Base-by-base conservation (phyloP, 2,329 filamentous ascomycete genomes). In the Xylaria sp. region DNA sequence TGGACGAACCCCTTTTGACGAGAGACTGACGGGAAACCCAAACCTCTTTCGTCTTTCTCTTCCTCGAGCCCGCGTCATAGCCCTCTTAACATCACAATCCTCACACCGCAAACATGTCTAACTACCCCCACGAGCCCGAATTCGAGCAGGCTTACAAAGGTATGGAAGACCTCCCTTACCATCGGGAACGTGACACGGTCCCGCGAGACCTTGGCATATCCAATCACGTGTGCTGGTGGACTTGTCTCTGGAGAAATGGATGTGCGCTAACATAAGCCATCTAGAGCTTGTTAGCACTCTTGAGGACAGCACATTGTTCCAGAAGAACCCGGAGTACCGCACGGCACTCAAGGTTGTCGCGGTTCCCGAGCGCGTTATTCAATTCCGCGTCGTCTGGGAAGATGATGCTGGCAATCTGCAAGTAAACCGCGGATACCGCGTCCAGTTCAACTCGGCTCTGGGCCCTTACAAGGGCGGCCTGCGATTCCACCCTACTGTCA, bases 111-210 rank as follows among this genome's bases (percentile, higher is more conserved):
- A 46, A 57, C 17, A 95, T 96, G 91, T 91, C 93, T 70, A 90
- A 95, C 83, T 85, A 95, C 74, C 87, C 91, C 54, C 81, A 83
- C 67, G 94, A 98, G 87, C 94, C 95, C 75, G 94, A 99, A 84
- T 98, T 98, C 83, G 89, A 97, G 88, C 94, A 98, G 87, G 94
- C 94, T 75, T 96, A 96, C 87, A 92, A 93, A 79, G 92, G 92
- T 96, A 82, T 74, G 84, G 27, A 27, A 17, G 9, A 21, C 17
- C 35, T 46, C 40, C 15, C 38, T n/a, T 13, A 13, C 77, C 53
- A 43, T 38, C 52, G 48, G 52, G 57, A 46, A 47, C 57, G n/a
- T n/a, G n/a, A n/a, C n/a, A n/a, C n/a, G 27, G 49, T 29, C 13
- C 37, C 31, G n/a, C 25, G 10, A 54, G 5, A 43, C 15, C 13